Base-by-base conservation (phyloP, 768 basidiomycete species). In the Cyathus striatus region DNA sequence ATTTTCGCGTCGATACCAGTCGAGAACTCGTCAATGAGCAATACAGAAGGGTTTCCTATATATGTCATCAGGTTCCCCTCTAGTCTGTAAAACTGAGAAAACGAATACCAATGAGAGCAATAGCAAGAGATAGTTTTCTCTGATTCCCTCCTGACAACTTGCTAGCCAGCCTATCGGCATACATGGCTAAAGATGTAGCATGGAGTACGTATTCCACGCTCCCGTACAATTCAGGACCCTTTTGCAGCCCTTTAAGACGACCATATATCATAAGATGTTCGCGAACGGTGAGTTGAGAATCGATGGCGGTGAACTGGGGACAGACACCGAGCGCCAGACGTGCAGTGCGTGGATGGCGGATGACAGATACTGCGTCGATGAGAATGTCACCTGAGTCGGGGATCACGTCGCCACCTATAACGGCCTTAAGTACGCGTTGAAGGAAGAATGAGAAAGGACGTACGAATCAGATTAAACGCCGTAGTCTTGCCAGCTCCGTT, bases 401-500 rank as follows among this genome's bases (percentile, higher is more conserved):
- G 21, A 76, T 57, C 23, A 84, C 65, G 50, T 87, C 80, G 0
- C 84, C 85, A 20, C 84, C 83, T 85, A 49, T 20, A 36, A n/a
- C 26, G 36, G 21, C 26, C 10, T 43, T 26, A 23, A 36, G 38
- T 30, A 26, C 38, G 34, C 10, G 16, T 27, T 37, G 20, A 3
- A 25, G 9, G 42, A 22, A 7, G 26, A 30, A 33, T 38, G 6
- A 30, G 33, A 30, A 27, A 40, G 7, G 17, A 21, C 83, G 44
- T 52, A 84, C 85, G 81, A 46, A 90, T 88, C 54, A 87, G 75
- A 48, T 87, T 86, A 60, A 90, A 86, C 0, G 81, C 83, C 0
- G 88, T 88, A 9, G 85, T 89, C 61, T 90, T 90, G 0, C 88
- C 87, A 6, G 86, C 88, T 5, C 88, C 88, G 49, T 90, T 90